Evolutionary conservation across 1,139 yeast genomes (phyloP).

Genomic region (Pichia cactophila): DNA sequence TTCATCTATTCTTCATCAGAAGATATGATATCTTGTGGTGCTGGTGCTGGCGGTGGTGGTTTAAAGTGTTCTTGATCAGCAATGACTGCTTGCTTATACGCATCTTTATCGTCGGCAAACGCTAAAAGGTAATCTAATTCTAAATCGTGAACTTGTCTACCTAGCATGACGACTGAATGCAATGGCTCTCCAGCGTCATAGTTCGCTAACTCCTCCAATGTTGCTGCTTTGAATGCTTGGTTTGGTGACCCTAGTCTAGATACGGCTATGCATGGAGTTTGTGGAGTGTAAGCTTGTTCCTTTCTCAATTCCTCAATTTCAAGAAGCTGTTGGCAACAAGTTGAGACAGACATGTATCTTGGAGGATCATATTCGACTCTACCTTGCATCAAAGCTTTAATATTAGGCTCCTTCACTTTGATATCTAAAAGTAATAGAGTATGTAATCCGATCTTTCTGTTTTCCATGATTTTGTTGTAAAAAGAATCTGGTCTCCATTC

Average conservation of each 20-base stretch:
- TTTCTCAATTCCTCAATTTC: slow-evolving; percentile 76
- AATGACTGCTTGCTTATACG: slow-evolving; percentile 50
- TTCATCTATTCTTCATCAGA: slow-evolving; percentile 14
- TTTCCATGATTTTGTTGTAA: slow-evolving; percentile 82
- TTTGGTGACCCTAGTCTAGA: slow-evolving; percentile 83
- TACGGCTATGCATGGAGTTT: slow-evolving; percentile 90
- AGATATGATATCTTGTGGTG: slow-evolving; percentile 13
- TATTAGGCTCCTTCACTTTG: slow-evolving; percentile 93
- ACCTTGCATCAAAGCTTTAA: slow-evolving; percentile 92
- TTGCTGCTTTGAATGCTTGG: slow-evolving; percentile 80
- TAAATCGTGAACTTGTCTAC: slow-evolving; percentile 89
- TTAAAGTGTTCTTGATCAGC: slow-evolving; percentile 74
- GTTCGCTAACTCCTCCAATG: slow-evolving; percentile 62
- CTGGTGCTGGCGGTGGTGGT: slow-evolving; percentile 18
- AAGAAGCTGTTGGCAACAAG: slow-evolving; percentile 80
- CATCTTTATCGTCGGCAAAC: slow-evolving; percentile 61
- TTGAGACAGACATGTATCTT: slow-evolving; percentile 85
- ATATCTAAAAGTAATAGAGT: slow-evolving; percentile 83
- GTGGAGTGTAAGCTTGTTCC: slow-evolving; percentile 69
- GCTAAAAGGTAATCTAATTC: slow-evolving; percentile 81
- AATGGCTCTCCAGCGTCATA: slow-evolving; percentile 93
- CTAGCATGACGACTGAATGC: slow-evolving; percentile 84
- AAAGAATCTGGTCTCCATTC: slow-evolving; percentile 95
- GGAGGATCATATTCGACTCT: slow-evolving; percentile 93
- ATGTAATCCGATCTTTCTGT: slow-evolving; percentile 83